Conservation (phyloP, 1,284 basidiomycete species). For the Termitomyces sp. region DNA sequence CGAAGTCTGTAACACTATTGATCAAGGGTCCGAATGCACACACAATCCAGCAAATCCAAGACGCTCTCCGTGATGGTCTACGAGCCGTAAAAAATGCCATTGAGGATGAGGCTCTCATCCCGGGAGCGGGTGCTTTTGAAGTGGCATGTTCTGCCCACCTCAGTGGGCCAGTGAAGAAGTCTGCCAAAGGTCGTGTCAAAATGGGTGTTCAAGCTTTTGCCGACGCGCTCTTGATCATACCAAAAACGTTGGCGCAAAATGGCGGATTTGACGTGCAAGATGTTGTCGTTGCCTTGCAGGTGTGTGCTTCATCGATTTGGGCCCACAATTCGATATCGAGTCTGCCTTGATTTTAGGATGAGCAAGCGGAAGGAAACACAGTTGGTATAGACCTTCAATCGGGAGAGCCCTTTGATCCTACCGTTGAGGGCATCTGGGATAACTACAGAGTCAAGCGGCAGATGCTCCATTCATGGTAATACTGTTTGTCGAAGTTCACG, state of each 20-base stretch:
- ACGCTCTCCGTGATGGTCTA: conserved; percentile 94
- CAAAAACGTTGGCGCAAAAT: conserved; percentile 95
- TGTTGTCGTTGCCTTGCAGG: conserved; percentile 86
- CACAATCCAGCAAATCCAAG: conserved; percentile 95
- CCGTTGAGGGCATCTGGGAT: conserved; percentile 96
- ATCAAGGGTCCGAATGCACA: conserved; percentile 99
- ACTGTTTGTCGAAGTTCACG: not conserved
- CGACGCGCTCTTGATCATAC: conserved; percentile 91
- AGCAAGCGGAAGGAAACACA: conserved; percentile 84
- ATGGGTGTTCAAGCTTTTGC: conserved; percentile 98
- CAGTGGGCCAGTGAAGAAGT: conserved; percentile 73
- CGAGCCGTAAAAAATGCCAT: conserved; percentile 96
- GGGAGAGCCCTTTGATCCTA: conserved; percentile 95
- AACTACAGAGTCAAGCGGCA: conserved; percentile 99
- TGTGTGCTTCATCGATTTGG: conserved; percentile 25
- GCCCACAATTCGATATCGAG: not conserved
- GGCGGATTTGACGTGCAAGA: conserved; percentile 99
- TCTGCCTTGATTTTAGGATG: conserved; percentile 54
- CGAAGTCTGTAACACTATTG: conserved; percentile 95
- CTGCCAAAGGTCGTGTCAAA: conserved; percentile 93
- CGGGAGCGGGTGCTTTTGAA: conserved; percentile 97
- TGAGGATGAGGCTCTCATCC: conserved; percentile 85
- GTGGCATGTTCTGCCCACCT: conserved; percentile 89
- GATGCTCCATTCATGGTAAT: conserved; percentile 94
- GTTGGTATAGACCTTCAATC: conserved; percentile 92